phyloP scores from a whole-genome alignment of 495 filamentous ascomycete species.

The Hypoxylon trugodes region DNA sequence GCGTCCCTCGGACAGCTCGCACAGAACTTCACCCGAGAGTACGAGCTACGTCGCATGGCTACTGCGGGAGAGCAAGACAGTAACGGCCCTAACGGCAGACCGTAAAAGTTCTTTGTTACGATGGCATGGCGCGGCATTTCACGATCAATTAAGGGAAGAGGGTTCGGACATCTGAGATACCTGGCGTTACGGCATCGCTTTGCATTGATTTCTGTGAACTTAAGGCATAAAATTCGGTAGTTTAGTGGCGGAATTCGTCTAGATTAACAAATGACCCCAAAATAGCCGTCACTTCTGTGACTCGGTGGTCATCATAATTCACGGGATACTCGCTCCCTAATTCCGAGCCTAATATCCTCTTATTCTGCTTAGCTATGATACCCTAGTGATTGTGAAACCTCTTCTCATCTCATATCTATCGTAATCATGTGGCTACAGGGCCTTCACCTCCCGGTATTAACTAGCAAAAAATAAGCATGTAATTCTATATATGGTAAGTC shows the following conservation, averaged over 20 bases:
- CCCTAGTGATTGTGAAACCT: not conserved
- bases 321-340: not conserved
- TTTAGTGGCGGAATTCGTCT: constrained; percentile 8
- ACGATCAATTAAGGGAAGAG: constrained; percentile 10
- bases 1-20: constrained; percentile 76
- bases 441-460: constrained; percentile 90
- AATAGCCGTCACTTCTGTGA: too few relatives aligned
- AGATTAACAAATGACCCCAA: constrained; percentile 1
- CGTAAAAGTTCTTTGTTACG: constrained; percentile 15
- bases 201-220: constrained; percentile 1
- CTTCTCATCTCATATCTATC: not conserved
- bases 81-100: constrained; percentile 33
- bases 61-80: constrained; percentile 62
- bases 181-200: constrained; percentile 28
- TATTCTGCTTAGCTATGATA: not conserved
- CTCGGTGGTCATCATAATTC: not conserved
- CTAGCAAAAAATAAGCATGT: constrained; percentile 51
- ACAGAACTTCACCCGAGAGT: constrained; percentile 94
- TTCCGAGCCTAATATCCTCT: not conserved
- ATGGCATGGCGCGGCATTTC: constrained; percentile 23
- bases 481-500: not conserved
- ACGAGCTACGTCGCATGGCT: constrained; percentile 90
- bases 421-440: constrained; percentile 53
- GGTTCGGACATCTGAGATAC: constrained; percentile 22
- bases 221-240: not conserved